Evolutionary conservation across 192 early-diverging fungal genomes (phyloP), one percentile per base, ranked within the genome.

Genomic region (Chytriomyces sp.): DNA sequence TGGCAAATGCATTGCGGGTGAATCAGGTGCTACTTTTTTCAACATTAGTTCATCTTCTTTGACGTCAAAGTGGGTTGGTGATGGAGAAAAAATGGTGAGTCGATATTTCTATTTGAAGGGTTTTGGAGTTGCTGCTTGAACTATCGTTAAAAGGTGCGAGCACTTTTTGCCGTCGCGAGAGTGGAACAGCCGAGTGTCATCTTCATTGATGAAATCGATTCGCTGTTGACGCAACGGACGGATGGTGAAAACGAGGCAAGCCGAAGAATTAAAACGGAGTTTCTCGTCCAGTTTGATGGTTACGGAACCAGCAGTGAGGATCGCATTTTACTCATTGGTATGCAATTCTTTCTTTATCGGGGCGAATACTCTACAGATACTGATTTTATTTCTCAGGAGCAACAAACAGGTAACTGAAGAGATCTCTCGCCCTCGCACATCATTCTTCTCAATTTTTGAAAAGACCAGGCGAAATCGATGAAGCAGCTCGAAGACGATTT

Each of bases 181-280:
- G 92, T 90, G 9, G 75, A 86, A 61, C 95, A 96, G 82, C 96
- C 96, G 23, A 87, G 91, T 0, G 94, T 96, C 0, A 94, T 97
- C 16, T 96, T 97, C 80, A 89, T 98, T 48, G 96, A 98, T 76
- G 96, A 98, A 82, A 96, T 98, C 72, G 96, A 98, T 80, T 96
- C 94, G 8, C 84, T 98, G 6, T 72, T 98, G 76, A 93, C 95
- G 2, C 91, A 94, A 69, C 89, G 96, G 16, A 94, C 91, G 0
- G 95, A 96, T 63, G 94, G 94, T 46, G 96, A 98, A 80, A 79
- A 90, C 48, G 96, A 98, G 72, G 93, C 94, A 8, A 93, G 91
- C 5, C 80, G 96, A 20, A 82, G 95, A 49, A 93, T 98, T 60
- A 98, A 98, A 82, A 98, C 96, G 1, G 96, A 97, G 83, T 97